A percentile compares a stretch with the other conserved stretches of the same genome.
phyloP scores from a whole-genome alignment of 371 early-diverging fungal species.

The Mortierella sp. region DNA sequence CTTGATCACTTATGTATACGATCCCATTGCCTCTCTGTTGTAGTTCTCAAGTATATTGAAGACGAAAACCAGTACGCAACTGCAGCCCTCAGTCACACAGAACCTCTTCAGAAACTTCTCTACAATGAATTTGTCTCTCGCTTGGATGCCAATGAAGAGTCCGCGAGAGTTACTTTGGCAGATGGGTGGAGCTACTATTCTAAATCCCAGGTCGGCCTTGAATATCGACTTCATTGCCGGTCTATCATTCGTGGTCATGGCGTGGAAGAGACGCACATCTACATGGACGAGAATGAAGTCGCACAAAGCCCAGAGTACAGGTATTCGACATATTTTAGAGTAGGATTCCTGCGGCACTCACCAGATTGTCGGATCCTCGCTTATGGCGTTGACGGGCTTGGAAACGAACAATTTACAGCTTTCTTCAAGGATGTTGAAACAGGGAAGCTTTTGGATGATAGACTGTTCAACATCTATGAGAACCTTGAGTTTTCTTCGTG shows the following conservation, averaged over 20 bases:
- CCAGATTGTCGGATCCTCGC: conserved; percentile 63
- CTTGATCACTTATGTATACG: not conserved
- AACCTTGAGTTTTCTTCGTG: conserved; percentile 69
- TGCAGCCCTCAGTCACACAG: conserved; percentile 60
- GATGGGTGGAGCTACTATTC: conserved; percentile 71
- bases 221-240: conserved; percentile 68
- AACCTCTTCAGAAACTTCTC: conserved; percentile 63
- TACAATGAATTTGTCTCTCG: conserved; percentile 72
- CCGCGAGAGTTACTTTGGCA: conserved; percentile 61
- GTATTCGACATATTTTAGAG: conserved; percentile 63
- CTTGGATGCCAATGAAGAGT: conserved; percentile 65
- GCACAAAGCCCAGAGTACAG: conserved; percentile 51
- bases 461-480: conserved; percentile 62
- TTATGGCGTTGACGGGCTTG: conserved; percentile 66
- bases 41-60: conserved; percentile 66
- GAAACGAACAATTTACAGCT: conserved; percentile 68
- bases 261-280: conserved; percentile 56
- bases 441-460: conserved; percentile 55
- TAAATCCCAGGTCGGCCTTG: conserved; percentile 63
- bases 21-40: not conserved
- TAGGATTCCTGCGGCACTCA: conserved; percentile 67
- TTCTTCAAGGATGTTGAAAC: conserved; percentile 65
- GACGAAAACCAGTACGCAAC: conserved; percentile 63
- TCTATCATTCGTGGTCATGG: conserved; percentile 28
- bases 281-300: conserved; percentile 69